phyloP scores from a whole-genome alignment of 257 asterid species.

The Schizonepeta tenuifolia region DNA sequence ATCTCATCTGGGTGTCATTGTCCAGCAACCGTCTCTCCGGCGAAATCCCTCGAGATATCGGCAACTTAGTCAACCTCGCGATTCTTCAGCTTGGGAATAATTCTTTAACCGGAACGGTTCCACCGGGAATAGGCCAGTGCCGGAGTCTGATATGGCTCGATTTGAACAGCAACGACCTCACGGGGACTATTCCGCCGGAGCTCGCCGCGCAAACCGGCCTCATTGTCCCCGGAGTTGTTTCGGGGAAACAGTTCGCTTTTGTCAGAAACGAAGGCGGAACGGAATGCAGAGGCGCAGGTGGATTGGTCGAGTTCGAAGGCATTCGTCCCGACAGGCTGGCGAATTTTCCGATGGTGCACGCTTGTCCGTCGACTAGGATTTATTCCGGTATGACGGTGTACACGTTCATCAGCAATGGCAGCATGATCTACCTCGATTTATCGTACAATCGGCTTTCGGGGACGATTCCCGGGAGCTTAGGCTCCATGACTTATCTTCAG shows the following conservation, averaged over 20 bases:
- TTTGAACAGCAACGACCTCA: constrained; percentile 80
- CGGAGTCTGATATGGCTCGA: constrained; percentile 85
- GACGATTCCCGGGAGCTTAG: constrained; percentile 63
- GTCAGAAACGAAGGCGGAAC: constrained; percentile 95
- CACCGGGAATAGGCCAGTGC: constrained; percentile 65
- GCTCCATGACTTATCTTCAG: constrained; percentile 71
- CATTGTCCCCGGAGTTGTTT: constrained; percentile 68
- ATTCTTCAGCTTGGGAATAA: constrained; percentile 89
- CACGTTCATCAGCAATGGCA: constrained; percentile 74
- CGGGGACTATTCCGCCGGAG: constrained; percentile 65
- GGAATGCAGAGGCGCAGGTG: constrained; percentile 88
- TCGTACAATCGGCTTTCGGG: constrained; percentile 81
- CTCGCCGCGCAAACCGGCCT: constrained; percentile 68
- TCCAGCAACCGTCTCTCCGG: constrained; percentile 80
- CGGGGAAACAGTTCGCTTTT: constrained; percentile 87
- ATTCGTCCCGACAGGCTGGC: constrained; percentile 65
- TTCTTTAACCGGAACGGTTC: constrained; percentile 66
- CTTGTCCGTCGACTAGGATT: constrained; percentile 79
- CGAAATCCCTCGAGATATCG: constrained; percentile 66
- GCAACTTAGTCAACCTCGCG: constrained; percentile 73
- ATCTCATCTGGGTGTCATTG: constrained; percentile 82
- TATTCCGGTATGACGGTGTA: constrained; percentile 75
- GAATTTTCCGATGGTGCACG: constrained; percentile 72
- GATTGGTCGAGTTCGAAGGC: constrained; percentile 87
- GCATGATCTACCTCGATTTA: constrained; percentile 87